Conservation (phyloP, 768 basidiomycete species). For the Boletus subparvulus region DNA sequence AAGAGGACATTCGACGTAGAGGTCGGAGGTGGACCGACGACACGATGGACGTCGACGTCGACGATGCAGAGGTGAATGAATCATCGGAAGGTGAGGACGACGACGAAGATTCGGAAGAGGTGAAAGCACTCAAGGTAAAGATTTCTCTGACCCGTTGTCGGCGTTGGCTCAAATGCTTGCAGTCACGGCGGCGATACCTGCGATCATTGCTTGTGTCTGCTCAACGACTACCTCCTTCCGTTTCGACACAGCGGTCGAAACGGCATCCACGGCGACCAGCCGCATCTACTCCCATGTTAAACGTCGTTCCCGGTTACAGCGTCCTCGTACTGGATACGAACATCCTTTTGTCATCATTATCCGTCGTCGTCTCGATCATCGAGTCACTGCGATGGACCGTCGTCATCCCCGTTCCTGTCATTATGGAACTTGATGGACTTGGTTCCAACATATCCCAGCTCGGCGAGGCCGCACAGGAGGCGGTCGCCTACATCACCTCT, state of each 20-base stretch:
- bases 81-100: conserved; percentile 51
- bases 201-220: conserved; percentile 59
- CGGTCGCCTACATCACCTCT: conserved; percentile 72
- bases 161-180: conserved; percentile 11
- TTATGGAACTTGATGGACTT: conserved; percentile 97
- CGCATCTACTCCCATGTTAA: conserved; percentile 42
- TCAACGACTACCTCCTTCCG: conserved; percentile 30
- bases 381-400: conserved; percentile 85
- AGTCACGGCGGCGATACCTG: conserved; percentile 77
- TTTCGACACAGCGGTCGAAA: conserved; percentile 30
- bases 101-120: conserved; percentile 67
- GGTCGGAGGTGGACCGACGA: conserved; percentile 65
- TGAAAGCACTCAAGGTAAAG: conserved; percentile 76
- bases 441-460: conserved; percentile 61
- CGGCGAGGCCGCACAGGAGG: conserved; percentile 69
- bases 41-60: conserved; percentile 69
- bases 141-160: conserved; percentile 1
- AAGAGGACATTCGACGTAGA: conserved; percentile 64
- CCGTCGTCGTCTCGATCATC: conserved; percentile 69
- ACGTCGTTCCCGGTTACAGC: conserved; percentile 81
- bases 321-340: conserved; percentile 94
- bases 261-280: conserved; percentile 28
- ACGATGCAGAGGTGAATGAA: conserved; percentile 49
- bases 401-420: conserved; percentile 87
- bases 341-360: conserved; percentile 82